A percentile compares a stretch with the other conserved stretches of the same genome.
Evolutionary conservation across 1,139 yeast genomes (phyloP).

Genomic region (Saccharomycopsis phalli): DNA sequence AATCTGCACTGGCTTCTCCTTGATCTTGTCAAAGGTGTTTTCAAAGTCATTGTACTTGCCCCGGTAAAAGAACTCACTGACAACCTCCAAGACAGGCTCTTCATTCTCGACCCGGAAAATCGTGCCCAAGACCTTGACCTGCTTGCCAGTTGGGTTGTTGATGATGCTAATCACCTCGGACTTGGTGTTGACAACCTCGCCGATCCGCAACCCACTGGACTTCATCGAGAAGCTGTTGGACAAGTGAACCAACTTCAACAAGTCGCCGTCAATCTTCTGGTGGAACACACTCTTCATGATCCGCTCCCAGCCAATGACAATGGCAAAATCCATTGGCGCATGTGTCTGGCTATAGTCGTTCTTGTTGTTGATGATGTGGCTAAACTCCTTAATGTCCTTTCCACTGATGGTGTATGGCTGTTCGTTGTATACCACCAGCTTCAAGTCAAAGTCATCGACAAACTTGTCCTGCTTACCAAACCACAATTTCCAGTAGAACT

Average conservation of each 20-base stretch:
- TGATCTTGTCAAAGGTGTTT: constrained; percentile 84
- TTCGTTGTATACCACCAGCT: constrained; percentile 47
- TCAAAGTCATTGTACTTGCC: constrained; percentile 82
- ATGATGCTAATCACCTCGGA: constrained; percentile 85
- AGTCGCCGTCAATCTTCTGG: constrained; percentile 89
- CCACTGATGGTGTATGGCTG: constrained; percentile 61
- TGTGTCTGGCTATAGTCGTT: constrained; percentile 36
- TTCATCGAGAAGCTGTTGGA: constrained; percentile 92
- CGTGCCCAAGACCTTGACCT: constrained; percentile 92
- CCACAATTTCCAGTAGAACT: constrained; percentile 97
- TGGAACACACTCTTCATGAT: constrained; percentile 98
- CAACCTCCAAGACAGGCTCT: constrained; percentile 83
- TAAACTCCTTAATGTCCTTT: constrained; percentile 79
- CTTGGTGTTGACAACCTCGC: constrained; percentile 72
- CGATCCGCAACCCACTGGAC: constrained; percentile 74
- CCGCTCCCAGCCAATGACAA: constrained; percentile 97
- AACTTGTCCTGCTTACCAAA: constrained; percentile 65
- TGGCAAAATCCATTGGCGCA: constrained; percentile 99
- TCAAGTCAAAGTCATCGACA: constrained; percentile 51
- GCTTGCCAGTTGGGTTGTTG: constrained; percentile 88
- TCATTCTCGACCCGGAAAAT: constrained; percentile 48
- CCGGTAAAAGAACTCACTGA: constrained; percentile 92
- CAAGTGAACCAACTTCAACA: constrained; percentile 86
- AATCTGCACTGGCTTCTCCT: constrained; percentile 83
- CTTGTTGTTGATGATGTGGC: constrained; percentile 95